phyloP scores from a whole-genome alignment of 1,284 basidiomycete species.

The Apiotrichum montevideense region DNA sequence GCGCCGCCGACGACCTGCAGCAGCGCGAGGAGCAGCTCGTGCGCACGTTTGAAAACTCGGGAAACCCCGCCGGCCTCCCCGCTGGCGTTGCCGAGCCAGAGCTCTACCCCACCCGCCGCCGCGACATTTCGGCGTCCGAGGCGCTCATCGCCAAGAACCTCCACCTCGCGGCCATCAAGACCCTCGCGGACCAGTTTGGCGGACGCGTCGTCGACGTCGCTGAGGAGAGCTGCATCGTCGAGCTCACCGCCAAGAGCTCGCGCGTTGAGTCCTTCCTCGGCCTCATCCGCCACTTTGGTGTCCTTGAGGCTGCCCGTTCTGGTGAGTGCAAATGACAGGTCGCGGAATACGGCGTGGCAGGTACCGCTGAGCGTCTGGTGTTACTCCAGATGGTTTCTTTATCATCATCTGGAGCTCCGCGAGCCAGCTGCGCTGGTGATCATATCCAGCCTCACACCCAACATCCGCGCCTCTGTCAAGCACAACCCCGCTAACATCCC shows the following conservation, averaged over 20 bases:
- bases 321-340: conserved; percentile 53
- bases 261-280: conserved; percentile 90
- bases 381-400: too few species aligned
- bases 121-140: conserved; percentile 56
- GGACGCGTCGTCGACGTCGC: conserved; percentile 92
- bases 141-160: conserved; percentile 84
- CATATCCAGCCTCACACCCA: too few species aligned
- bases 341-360: too few species aligned
- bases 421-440: too few species aligned
- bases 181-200: conserved; percentile 81
- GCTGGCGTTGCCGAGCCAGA: conserved; percentile 54
- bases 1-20: conserved; percentile 43
- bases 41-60: conserved; percentile 13
- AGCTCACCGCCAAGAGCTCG: conserved; percentile 85
- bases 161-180: conserved; percentile 77
- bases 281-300: conserved; percentile 88
- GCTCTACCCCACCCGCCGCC: conserved; percentile 25
- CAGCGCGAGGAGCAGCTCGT: conserved; percentile 17
- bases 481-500: conserved; percentile 4
- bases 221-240: conserved; percentile 89
- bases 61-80: conserved; percentile 58
- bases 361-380: too few species aligned
- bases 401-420: too few species aligned
- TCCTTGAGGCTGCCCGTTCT: conserved; percentile 86
- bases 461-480: background rate